Evolutionary conservation across 2,329 filamentous ascomycete genomes (phyloP).

Genomic region (Monosporascus sp.): DNA sequence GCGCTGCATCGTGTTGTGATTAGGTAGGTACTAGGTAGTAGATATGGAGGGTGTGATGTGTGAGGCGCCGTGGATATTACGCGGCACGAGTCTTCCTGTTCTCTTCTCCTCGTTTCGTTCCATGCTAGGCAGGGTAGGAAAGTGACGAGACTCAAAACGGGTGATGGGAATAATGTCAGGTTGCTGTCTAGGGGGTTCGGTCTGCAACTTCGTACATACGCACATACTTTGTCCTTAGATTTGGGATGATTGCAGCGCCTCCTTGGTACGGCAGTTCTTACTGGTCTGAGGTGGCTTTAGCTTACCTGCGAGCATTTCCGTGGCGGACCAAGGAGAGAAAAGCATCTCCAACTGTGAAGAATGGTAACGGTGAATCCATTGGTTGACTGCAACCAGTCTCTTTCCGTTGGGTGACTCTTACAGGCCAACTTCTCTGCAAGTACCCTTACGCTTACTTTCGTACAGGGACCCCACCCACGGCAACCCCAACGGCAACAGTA

Average conservation of each 20-base stretch:
- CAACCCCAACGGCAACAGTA: neutral
- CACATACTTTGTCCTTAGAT: too few species aligned
- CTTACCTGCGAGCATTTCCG: neutral
- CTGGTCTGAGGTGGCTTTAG: neutral
- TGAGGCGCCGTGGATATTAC: too few species aligned
- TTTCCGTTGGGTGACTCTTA: constrained; percentile 15
- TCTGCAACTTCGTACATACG: too few species aligned
- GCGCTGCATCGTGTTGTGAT: neutral
- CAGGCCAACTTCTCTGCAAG: constrained; percentile 14
- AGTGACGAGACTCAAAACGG: too few species aligned
- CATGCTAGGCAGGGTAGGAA: too few species aligned
- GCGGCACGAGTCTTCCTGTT: too few species aligned
- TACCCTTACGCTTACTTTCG: constrained; percentile 1
- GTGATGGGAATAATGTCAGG: too few species aligned
- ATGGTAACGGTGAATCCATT: neutral
- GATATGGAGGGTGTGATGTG: neutral
- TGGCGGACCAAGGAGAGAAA: neutral
- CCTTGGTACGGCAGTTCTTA: neutral
- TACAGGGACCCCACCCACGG: constrained; percentile 11
- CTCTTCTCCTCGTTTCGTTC: too few species aligned
- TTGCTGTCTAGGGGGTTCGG: too few species aligned
- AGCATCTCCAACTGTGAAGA: neutral
- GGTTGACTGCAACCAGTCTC: constrained; percentile 11
- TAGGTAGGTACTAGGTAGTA: neutral
- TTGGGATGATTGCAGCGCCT: neutral